Evolutionary conservation across 2,329 filamentous ascomycete species (phyloP).

Genomic region (Mycosphaerella arachidis): DNA sequence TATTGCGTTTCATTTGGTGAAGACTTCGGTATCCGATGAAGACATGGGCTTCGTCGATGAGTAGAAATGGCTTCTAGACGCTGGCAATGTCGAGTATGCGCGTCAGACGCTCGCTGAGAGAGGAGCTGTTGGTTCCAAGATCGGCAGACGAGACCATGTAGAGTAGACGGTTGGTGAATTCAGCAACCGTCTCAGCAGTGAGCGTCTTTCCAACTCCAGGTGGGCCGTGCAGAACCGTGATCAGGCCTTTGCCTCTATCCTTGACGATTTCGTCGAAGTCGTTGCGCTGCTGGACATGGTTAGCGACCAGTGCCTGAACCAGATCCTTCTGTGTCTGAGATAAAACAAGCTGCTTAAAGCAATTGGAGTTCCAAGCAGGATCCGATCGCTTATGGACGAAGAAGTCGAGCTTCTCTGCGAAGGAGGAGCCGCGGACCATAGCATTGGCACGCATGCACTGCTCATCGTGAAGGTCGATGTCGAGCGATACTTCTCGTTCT

Average conservation of each 20-base stretch:
- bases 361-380: constrained; percentile 29
- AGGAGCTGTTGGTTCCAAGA: constrained; percentile 43
- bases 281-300: constrained; percentile 23
- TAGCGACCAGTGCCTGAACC: constrained; percentile 32
- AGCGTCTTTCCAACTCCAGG: constrained; percentile 40
- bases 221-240: constrained; percentile 36
- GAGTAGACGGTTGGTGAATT: constrained; percentile 39
- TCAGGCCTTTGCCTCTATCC: constrained; percentile 39
- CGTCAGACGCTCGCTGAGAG: constrained; percentile 35
- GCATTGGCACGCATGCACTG: constrained; percentile 32
- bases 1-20: constrained; percentile 77
- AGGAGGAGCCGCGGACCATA: constrained; percentile 33
- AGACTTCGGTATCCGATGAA: constrained; percentile 77
- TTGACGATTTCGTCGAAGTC: constrained; percentile 32
- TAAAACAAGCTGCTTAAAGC: constrained; percentile 33
- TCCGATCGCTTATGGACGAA: constrained; percentile 32
- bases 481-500: constrained; percentile 20
- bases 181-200: constrained; percentile 38
- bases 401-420: constrained; percentile 34
- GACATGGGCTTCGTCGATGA: constrained; percentile 80
- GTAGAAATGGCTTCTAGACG: constrained; percentile 78
- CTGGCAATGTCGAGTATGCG: constrained; percentile 74
- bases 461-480: constrained; percentile 26
- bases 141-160: constrained; percentile 34
- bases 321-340: constrained; percentile 30